Percentiles rank a stretch among this genome's conserved stretches.
These are phyloP conservation scores for Vitis labrusca DNA, from an alignment of 164 flowering plant genomes.

Conservation along the genomic window DNA sequence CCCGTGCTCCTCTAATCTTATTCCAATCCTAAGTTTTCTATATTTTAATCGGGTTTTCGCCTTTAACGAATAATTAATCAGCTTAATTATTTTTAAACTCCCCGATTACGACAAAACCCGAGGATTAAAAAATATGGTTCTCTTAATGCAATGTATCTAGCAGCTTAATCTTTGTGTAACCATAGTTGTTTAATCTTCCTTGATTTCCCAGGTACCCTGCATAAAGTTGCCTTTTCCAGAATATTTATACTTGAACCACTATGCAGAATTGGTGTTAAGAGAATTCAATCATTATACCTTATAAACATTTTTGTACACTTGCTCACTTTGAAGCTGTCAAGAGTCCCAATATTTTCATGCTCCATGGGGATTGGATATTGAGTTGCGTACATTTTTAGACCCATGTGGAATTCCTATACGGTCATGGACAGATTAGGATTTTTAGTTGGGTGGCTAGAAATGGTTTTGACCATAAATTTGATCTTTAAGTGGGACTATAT, in stretches of 20 bases:
- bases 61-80: conserved; percentile 23
- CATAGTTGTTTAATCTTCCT: conserved; percentile 5
- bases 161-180: not conserved
- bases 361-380: not conserved
- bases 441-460: no score
- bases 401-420: not conserved
- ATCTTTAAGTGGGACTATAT: no score
- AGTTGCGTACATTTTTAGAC: no score
- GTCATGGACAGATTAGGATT: no score
- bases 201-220: not conserved
- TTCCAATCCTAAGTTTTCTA: not conserved
- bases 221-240: not conserved
- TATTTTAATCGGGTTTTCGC: conserved; percentile 3
- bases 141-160: conserved; percentile 29
- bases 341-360: not conserved
- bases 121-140: not conserved
- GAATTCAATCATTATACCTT: no score
- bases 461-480: no score
- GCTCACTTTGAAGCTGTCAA: not conserved
- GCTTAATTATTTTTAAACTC: conserved; percentile 1
- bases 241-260: not conserved
- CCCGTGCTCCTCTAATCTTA: not conserved
- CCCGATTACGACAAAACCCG: conserved; percentile 15
- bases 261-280: no score
- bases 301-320: not conserved